Base-by-base conservation (phyloP, 2,329 filamentous ascomycete genomes). In the Neonectria punicea region DNA sequence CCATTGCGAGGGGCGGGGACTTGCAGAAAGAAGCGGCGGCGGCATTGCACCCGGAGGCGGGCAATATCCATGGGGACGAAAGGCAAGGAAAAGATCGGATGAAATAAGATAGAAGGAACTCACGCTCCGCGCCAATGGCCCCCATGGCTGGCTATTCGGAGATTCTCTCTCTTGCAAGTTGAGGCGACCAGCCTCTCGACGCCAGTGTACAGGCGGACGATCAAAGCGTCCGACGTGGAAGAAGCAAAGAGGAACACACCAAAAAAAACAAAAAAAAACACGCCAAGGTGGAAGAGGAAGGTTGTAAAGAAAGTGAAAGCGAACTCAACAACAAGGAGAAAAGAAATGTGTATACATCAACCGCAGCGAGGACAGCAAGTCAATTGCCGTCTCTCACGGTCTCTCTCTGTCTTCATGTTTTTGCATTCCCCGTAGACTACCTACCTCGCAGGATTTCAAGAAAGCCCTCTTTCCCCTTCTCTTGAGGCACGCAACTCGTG, bases 1-100 rank as follows among this genome's bases (percentile, higher is more conserved):
- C 25, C 25, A 25, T 6, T 61, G 58, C 53, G 34, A 49, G 41
- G 53, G 49, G 32, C 47, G 47, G 39, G 57, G 57, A 34, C 39
- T 53, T 60, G 39, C 28, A 46, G 54, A 22, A 22, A 4, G 18
- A 43, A 16, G 18, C 44, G 44, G 28, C 16, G 47, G 58, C 16
- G 47, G 58, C 32, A 46, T 39, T 46, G 39, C 58, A 34, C 49
- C 43, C 47, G 58, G n/a, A 55, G 34, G 51, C 32, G 41, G 51
- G 58, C 20, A 25, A 53, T 43, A 54, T 43, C 49, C 30, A 47
- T 8, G 44, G 22, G 22, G 44, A 28, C 6, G 44, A 47, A 16
- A 47, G 11, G 44, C 28, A 25, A 16, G 43, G 18, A 22, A 22
- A 4, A 28, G 14, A 20, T 11, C 3, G 14, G 36, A 30, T n/a